Evolutionary conservation across 257 asterid species (phyloP), one percentile per base, ranked within the genome.

Genomic region (Ilex asprella): DNA sequence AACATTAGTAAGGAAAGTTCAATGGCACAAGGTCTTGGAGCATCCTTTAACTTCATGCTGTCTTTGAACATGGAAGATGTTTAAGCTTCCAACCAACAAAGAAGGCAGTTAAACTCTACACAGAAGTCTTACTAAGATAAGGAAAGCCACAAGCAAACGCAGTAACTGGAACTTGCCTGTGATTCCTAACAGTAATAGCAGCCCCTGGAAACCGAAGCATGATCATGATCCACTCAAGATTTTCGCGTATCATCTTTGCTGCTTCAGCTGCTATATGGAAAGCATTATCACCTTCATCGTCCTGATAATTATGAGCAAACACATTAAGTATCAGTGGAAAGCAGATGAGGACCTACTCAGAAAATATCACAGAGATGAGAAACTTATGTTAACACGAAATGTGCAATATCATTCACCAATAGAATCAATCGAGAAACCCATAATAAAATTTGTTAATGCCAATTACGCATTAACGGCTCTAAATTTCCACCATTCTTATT

Each of bases 281-380:
- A 70, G 99, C 99, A 73, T 89, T 93, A 82, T 89, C 94, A 57
- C 99, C 99, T 62, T 93, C 99, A 77, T 89, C 96, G 74, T 89
- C 97, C 99, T 93, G 92, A 79, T 47, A 71, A 73, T 54, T 69
- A 58, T 12, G 44, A 69, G 65, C 72, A 56, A 67, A 52, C 65
- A 73, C 56, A 41, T 50, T 63, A 1, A 0, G 67, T 39, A 49
- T 74, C 56, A 69, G 67, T 62, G 49, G 31, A 73, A 62, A 54
- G 43, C 39, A 64, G 65, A 56, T 13, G 44, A n/a, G 54, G 62
- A 13, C 14, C 54, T 11, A 7, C 54, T 58, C 30, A 63, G 44
- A 21, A 53, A 56, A 57, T 12, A 12, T 57, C 39, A 71, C 50
- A 67, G 59, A 31, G 66, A 64, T 8, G 31, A 50, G 52, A 59